Evolutionary conservation across 805 yeast species (phyloP).

Genomic region (Brettanomyces anomalus): DNA sequence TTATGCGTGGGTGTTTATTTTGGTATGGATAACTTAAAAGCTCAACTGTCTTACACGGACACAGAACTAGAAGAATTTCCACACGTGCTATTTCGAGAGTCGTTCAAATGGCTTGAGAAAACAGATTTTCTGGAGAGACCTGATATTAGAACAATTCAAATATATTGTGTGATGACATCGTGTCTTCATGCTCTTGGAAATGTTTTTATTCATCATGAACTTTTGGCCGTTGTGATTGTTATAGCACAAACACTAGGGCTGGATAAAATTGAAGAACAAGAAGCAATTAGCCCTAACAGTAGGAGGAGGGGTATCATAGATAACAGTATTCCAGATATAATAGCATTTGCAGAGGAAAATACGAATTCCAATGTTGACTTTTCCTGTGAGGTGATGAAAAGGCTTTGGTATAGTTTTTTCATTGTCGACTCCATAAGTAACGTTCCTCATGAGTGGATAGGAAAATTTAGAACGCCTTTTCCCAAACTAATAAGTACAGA

Average conservation of each 20-base stretch:
- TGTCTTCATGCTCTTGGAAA: slow-evolving; percentile 19
- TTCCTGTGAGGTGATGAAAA: slow-evolving; percentile 12
- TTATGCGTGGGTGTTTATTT: slow-evolving; percentile 16
- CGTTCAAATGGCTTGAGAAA: slow-evolving; percentile 14
- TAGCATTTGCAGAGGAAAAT: too few relatives aligned
- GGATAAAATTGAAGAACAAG: slow-evolving; percentile 7
- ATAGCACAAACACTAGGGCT: slow-evolving; percentile 10
- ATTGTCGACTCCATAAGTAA: slow-evolving; percentile 19
- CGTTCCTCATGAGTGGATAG: slow-evolving; percentile 15
- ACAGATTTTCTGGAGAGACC: slow-evolving; percentile 18
- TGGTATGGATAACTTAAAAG: slow-evolving; percentile 12
- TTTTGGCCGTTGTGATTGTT: slow-evolving; percentile 13
- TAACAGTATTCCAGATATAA: too few relatives aligned
- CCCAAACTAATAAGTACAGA: slow-evolving; percentile 12
- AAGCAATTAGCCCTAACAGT: slow-evolving; percentile 5
- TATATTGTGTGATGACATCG: slow-evolving; percentile 16
- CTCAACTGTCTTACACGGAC: slow-evolving; percentile 6
- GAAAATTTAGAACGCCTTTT: slow-evolving; percentile 12
- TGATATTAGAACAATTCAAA: slow-evolving; percentile 17
- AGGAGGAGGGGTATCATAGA: slow-evolving; percentile 2
- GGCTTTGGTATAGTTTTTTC: slow-evolving; percentile 18
- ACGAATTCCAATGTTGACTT: not conserved
- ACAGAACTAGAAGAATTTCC: slow-evolving; percentile 10
- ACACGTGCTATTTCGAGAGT: slow-evolving; percentile 13
- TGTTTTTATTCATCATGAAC: slow-evolving; percentile 13